Percentiles rank a stretch among this genome's conserved stretches.
Evolutionary conservation across 805 yeast genomes (phyloP).

Genomic region (Candida nemodendra): DNA sequence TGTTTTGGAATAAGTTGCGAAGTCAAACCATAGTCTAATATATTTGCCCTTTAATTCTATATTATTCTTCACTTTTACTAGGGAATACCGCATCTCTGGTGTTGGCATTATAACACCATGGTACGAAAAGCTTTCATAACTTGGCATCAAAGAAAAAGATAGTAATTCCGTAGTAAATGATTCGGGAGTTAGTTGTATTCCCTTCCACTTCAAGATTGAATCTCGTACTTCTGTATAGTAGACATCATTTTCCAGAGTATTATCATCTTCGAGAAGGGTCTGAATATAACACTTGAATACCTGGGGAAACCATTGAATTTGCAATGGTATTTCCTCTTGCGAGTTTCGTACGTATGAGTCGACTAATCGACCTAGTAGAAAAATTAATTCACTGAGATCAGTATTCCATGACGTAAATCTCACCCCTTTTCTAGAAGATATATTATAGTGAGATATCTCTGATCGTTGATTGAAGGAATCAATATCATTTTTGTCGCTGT

Average conservation of each 20-base stretch:
- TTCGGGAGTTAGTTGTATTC: constrained; percentile 8
- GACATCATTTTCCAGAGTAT: constrained; percentile 18
- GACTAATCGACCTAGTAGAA: constrained; percentile 8
- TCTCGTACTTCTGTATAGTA: constrained; percentile 20
- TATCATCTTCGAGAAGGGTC: constrained; percentile 17
- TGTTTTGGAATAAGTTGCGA: constrained; percentile 10
- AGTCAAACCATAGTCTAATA: constrained; percentile 21
- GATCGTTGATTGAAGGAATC: background rate
- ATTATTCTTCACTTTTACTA: constrained; percentile 18
- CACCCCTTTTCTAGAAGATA: background rate
- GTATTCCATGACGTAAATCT: background rate
- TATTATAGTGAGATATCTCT: background rate
- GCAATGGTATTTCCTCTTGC: constrained; percentile 5
- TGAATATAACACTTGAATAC: constrained; percentile 23
- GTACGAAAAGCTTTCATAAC: constrained; percentile 20
- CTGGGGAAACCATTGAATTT: constrained; percentile 27
- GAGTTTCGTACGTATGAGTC: constrained; percentile 5
- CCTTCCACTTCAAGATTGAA: constrained; percentile 20
- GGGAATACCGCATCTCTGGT: constrained; percentile 28
- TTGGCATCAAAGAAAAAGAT: constrained; percentile 27
- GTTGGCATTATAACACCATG: constrained; percentile 21
- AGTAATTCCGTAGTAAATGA: constrained; percentile 22
- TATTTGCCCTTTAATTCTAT: constrained; percentile 21
- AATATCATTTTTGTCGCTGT: background rate
- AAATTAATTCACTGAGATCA: constrained; percentile 2